Evolutionary conservation across 768 basidiomycete genomes (phyloP).

Genomic region (Cystofilobasidium capitatum): DNA sequence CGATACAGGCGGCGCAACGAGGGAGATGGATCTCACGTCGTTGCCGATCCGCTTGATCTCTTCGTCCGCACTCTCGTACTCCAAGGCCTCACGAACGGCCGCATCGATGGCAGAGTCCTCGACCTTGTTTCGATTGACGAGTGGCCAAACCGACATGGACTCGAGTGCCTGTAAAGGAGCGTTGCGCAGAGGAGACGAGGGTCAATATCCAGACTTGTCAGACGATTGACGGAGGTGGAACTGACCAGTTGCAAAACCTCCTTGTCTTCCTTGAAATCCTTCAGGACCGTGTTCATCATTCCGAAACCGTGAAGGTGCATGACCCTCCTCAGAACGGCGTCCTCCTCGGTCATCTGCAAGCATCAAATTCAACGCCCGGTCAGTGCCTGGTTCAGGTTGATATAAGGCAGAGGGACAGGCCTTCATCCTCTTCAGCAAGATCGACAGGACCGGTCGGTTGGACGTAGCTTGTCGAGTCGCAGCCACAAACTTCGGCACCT

Average conservation of each 20-base stretch:
- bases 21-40: conserved; percentile 44
- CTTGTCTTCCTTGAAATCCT: conserved; percentile 60
- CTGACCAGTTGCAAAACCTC: conserved; percentile 65
- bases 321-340: conserved; percentile 62
- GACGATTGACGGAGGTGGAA: conserved; percentile 15
- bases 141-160: conserved; percentile 53
- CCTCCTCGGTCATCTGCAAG: conserved; percentile 76
- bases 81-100: conserved; percentile 51
- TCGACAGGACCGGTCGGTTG: conserved; percentile 68
- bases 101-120: conserved; percentile 67
- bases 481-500: conserved; percentile 83
- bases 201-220: neutral
- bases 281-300: conserved; percentile 77
- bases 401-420: conserved; percentile 39
- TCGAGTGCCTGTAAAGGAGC: conserved; percentile 37
- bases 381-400: too few species aligned
- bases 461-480: conserved; percentile 73
- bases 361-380: conserved; percentile 16
- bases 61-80: conserved; percentile 48
- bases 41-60: conserved; percentile 52
- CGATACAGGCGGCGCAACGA: conserved; percentile 35
- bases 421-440: conserved; percentile 75
- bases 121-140: conserved; percentile 80
- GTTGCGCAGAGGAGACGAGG: neutral
- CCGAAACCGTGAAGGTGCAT: conserved; percentile 89